phyloP scores from a whole-genome alignment of 2,329 filamentous ascomycete species.

The Penicillium fuscoglaucum region DNA sequence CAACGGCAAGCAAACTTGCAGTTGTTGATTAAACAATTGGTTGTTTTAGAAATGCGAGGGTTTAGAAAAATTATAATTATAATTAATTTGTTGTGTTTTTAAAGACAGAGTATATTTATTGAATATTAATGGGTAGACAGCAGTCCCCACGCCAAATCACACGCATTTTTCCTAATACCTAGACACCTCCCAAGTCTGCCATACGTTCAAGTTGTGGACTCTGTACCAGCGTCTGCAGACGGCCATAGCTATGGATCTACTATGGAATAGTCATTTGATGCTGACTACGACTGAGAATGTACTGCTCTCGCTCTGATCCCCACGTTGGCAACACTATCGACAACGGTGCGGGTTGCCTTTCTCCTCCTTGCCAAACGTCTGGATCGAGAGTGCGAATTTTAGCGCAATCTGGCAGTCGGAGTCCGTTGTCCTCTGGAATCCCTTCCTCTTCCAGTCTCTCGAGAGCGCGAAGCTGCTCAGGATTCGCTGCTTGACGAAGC shows the following conservation, averaged over 20 bases:
- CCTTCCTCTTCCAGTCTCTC: constrained; percentile 11
- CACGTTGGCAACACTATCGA: constrained; percentile 19
- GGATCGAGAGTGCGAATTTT: constrained; percentile 40
- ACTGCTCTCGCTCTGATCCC: constrained; percentile 21
- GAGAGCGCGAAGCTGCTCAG: constrained; percentile 12
- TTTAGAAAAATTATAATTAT: no score
- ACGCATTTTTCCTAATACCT: no score
- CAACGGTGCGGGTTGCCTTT: constrained; percentile 14
- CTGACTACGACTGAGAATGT: constrained; percentile 17
- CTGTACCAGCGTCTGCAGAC: neutral
- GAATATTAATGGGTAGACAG: no score
- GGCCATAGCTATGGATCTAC: neutral
- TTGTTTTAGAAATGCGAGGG: no score
- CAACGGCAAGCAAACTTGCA: no score
- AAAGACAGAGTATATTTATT: no score
- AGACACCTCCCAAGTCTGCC: neutral
- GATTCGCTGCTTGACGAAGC: constrained; percentile 26
- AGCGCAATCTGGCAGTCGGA: constrained; percentile 29
- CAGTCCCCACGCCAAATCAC: no score
- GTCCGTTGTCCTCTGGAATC: constrained; percentile 21
- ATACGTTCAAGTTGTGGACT: neutral
- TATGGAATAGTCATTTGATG: neutral
- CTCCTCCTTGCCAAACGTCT: constrained; percentile 24
- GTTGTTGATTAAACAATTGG: no score
- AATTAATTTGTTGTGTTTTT: no score